Base-by-base conservation (phyloP, 1,284 basidiomycete genomes). In the Laetiporus sulphureus region DNA sequence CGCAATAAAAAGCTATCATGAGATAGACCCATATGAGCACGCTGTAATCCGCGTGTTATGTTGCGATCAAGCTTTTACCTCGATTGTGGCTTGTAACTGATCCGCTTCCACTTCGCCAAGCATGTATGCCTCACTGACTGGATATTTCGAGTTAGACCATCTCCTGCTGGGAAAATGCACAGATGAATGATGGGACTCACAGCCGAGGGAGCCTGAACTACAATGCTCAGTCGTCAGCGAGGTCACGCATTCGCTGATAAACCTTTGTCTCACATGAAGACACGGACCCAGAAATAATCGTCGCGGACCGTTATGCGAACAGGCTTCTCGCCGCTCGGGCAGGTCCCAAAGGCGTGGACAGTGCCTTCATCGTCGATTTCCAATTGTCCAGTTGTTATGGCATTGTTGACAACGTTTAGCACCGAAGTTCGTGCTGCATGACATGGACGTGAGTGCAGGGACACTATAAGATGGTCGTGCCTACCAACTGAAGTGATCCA, bases 111-210 rank as follows among this genome's bases (percentile, higher is more conserved):
- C 72, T 47, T 91, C 85, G 38, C 85, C 85, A 53, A 82, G 71
- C 83, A 91, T 91, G 66, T 85, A 91, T 1, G 88, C 85, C 70
- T 95, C 91, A 57, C 87, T 87, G 65, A 95, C 83, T 85, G 59
- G 29, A 25, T 15, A 22, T 15, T n/a, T 20, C 29, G 36, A 32
- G 42, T 19, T n/a, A 31, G 11, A 11, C 18, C 18, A 11, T 10
- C 5, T 6, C 16, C 7, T 11, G 7, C 36, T 21, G 42, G 40
- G 24, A 42, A 27, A 29, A 41, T 16, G 31, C 12, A 24, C 24
- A 36, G 15, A 20, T 32, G 44, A 37, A 33, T 30, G n/a, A 39
- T 31, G 39, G 35, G 36, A 55, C 79, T 69, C 62, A 85, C 83
- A 85, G 59, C 88, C 76, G 56, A 86, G 68, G 71, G 83, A 78